A percentile compares a stretch with the other conserved stretches of the same genome.
Conservation (phyloP, 2,329 filamentous ascomycete species). For the Epichloe festucae region DNA sequence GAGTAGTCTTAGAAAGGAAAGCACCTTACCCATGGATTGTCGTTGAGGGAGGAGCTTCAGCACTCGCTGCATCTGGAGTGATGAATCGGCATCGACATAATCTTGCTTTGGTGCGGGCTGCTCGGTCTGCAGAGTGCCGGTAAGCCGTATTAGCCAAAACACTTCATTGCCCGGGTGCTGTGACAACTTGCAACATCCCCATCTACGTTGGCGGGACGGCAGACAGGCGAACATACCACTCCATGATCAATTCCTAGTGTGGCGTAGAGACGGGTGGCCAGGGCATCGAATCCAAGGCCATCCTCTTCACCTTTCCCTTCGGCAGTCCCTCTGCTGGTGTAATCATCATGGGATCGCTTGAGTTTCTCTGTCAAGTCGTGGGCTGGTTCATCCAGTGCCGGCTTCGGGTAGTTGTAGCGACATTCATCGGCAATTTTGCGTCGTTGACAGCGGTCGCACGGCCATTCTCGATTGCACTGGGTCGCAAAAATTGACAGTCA, state of each 20-base stretch:
- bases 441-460: constrained; percentile 19
- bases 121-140: constrained; percentile 6
- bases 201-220: not conserved
- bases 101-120: constrained; percentile 9
- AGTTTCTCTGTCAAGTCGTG: constrained; percentile 3
- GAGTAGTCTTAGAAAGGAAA: not conserved
- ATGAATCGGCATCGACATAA: constrained; percentile 9
- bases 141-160: not conserved
- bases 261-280: constrained; percentile 11
- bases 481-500: not conserved
- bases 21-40: constrained; percentile 13
- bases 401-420: constrained; percentile 12
- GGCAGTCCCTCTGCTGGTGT: not conserved
- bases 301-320: constrained; percentile 1
- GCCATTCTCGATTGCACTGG: constrained; percentile 21
- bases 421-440: constrained; percentile 19
- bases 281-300: constrained; percentile 8
- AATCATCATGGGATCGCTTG: constrained; percentile 2
- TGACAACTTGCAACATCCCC: no score
- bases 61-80: constrained; percentile 12
- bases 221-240: not conserved
- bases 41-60: constrained; percentile 14
- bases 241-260: constrained; percentile 11
- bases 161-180: not conserved
- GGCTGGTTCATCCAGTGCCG: not conserved